A percentile compares a stretch with the other conserved stretches of the same genome.
phyloP scores from a whole-genome alignment of 2,329 filamentous ascomycete genomes.

The Mycosphaerelloides madeirae region DNA sequence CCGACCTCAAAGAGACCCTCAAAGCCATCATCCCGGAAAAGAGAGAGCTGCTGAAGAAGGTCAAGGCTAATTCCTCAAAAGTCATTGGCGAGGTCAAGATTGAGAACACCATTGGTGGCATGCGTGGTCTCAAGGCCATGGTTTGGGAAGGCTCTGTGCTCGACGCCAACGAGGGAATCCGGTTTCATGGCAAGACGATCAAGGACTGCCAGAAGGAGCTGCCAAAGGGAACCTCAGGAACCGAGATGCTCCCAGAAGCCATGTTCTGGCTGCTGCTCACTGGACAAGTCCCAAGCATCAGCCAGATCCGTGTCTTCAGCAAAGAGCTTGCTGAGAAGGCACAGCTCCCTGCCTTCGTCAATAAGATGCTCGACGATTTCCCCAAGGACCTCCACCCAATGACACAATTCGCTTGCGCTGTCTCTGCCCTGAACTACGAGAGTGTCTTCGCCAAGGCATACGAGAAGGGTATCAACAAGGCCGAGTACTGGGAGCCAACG shows the following conservation, averaged over 20 bases:
- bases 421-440: conserved; percentile 92
- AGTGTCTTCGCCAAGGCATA: conserved; percentile 92
- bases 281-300: conserved; percentile 77
- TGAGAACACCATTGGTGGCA: conserved; percentile 89
- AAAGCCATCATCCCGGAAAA: conserved; percentile 83
- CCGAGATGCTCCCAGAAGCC: conserved; percentile 95
- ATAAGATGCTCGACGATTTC: conserved; percentile 84
- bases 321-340: conserved; percentile 83
- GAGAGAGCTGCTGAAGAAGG: conserved; percentile 85
- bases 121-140: conserved; percentile 95
- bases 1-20: conserved; percentile 83
- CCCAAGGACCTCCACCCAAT: conserved; percentile 91
- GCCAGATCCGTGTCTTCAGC: conserved; percentile 77
- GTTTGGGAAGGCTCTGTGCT: conserved; percentile 98
- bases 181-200: conserved; percentile 96
- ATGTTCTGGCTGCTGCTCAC: conserved; percentile 99
- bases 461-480: conserved; percentile 84
- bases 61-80: conserved; percentile 79
- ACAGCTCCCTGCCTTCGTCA: conserved; percentile 74
- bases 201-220: conserved; percentile 94
- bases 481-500: conserved; percentile 97
- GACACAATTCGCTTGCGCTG: conserved; percentile 94
- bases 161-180: conserved; percentile 93
- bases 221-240: conserved; percentile 85
- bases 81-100: conserved; percentile 89